A percentile compares a stretch with the other conserved stretches of the same genome.
These are phyloP conservation scores for Jamesozyma piceae DNA, from an alignment of 805 yeast genomes.

Conservation along the genomic window DNA sequence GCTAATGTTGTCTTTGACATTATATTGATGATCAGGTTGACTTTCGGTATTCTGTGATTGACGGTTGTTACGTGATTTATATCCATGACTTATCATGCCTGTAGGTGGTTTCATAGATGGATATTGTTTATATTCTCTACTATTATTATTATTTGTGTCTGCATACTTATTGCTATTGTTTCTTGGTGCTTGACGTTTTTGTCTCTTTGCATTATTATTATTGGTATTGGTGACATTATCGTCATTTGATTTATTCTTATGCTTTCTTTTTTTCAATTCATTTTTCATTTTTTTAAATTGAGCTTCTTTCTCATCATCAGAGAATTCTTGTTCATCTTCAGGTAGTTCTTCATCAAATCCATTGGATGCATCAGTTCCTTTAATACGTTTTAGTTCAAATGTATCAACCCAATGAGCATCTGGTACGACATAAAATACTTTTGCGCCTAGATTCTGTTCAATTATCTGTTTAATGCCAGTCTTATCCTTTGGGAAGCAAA, in stretches of 20 bases:
- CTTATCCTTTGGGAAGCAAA: conserved; percentile 39
- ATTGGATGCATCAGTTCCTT: conserved; percentile 93
- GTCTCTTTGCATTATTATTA: conserved; percentile 4
- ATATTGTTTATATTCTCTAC: not conserved
- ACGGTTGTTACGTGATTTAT: conserved; percentile 8
- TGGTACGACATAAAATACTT: conserved; percentile 70
- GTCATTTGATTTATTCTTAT: conserved; percentile 17
- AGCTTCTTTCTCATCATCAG: conserved; percentile 87
- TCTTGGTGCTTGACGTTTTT: not conserved
- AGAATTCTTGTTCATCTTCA: conserved; percentile 86
- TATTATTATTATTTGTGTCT: not conserved
- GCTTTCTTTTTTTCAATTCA: conserved; percentile 44
- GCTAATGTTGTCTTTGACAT: no score
- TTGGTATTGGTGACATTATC: conserved; percentile 7
- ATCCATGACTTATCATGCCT: conserved; percentile 8
- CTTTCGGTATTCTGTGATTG: not conserved
- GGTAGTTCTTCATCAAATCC: conserved; percentile 91
- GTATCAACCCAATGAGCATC: conserved; percentile 75
- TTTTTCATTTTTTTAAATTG: conserved; percentile 57
- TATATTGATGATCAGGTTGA: not conserved
- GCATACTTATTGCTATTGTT: not conserved
- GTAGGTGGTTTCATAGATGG: conserved; percentile 12
- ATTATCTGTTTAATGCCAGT: conserved; percentile 8
- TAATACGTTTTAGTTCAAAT: conserved; percentile 53
- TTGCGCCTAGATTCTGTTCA: conserved; percentile 40